Evolutionary conservation across 2,329 filamentous ascomycete species (phyloP).

Genomic region (Penicillium sp.): DNA sequence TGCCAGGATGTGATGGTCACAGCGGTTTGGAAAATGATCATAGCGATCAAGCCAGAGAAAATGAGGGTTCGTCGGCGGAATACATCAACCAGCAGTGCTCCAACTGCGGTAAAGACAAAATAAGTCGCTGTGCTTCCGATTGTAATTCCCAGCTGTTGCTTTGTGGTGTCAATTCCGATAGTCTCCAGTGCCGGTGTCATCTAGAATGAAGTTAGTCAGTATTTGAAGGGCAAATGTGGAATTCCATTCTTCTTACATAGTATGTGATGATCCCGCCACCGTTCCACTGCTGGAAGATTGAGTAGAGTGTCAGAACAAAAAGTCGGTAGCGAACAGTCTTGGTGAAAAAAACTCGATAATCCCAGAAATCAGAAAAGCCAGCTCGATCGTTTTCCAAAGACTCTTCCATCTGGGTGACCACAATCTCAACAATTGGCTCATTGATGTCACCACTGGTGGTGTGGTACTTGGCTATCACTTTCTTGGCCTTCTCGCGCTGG

Average conservation of each 20-base stretch:
- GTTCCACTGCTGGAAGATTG: slow-evolving; percentile 50
- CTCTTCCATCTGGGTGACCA: slow-evolving; percentile 47
- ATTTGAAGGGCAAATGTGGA: not conserved
- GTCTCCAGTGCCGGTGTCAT: slow-evolving; percentile 43
- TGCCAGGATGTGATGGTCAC: slow-evolving; percentile 52
- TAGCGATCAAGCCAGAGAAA: slow-evolving; percentile 44
- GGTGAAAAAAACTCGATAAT: slow-evolving; percentile 51
- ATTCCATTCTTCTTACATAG: slow-evolving; percentile 31
- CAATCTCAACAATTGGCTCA: slow-evolving; percentile 44
- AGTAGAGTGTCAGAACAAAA: slow-evolving; percentile 48
- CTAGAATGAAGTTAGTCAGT: slow-evolving; percentile 7
- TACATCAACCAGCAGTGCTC: slow-evolving; percentile 45
- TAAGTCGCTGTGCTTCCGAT: slow-evolving; percentile 48
- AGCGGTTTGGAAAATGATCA: slow-evolving; percentile 48
- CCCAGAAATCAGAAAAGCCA: slow-evolving; percentile 44
- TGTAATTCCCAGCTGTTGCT: slow-evolving; percentile 45
- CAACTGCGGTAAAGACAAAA: slow-evolving; percentile 49
- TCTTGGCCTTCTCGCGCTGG: slow-evolving; percentile 33
- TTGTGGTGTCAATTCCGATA: slow-evolving; percentile 40
- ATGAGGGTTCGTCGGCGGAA: slow-evolving; percentile 48
- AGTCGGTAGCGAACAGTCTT: slow-evolving; percentile 46
- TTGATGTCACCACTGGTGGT: slow-evolving; percentile 43
- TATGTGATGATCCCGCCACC: slow-evolving; percentile 49
- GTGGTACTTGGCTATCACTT: slow-evolving; percentile 43
- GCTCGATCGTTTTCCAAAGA: slow-evolving; percentile 43